These are phyloP conservation scores for Umbelopsis sp. DNA, from an alignment of 192 early-diverging fungal genomes.

Conservation along the genomic window DNA sequence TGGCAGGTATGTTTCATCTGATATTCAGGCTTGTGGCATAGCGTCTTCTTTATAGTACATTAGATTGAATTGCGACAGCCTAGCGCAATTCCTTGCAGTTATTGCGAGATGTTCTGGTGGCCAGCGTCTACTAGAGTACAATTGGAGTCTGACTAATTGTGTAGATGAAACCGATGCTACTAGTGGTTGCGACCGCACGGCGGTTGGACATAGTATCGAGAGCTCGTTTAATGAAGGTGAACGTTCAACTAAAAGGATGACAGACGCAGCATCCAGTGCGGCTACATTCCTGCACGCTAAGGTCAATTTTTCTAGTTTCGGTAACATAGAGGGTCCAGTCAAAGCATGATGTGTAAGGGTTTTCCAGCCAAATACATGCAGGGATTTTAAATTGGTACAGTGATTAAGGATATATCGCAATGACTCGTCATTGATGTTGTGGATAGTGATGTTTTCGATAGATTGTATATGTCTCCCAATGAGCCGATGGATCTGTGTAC, in stretches of 20 bases:
- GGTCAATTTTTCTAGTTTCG: background rate
- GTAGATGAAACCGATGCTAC: background rate
- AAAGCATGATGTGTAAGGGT: constrained; percentile 21
- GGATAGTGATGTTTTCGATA: constrained; percentile 6
- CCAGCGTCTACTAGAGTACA: background rate
- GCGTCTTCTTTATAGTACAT: background rate
- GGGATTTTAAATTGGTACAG: constrained; percentile 6
- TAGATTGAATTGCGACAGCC: background rate
- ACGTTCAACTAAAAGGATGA: background rate
- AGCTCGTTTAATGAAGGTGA: background rate
- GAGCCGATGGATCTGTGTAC: background rate
- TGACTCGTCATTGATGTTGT: constrained; percentile 9
- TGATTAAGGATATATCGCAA: constrained; percentile 11
- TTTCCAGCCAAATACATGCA: constrained; percentile 20
- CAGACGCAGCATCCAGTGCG: background rate
- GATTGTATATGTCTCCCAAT: background rate
- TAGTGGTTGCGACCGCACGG: background rate
- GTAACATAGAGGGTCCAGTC: background rate
- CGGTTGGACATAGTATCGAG: background rate
- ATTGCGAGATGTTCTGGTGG: background rate
- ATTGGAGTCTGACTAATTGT: background rate
- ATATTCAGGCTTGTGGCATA: too few relatives aligned
- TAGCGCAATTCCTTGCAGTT: background rate
- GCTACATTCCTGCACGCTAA: background rate
- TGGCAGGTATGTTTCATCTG: too few relatives aligned